A percentile compares a stretch with the other conserved stretches of the same genome.
phyloP scores from a whole-genome alignment of 352 stramenopile genomes.

The Phytophthora crassamura region DNA sequence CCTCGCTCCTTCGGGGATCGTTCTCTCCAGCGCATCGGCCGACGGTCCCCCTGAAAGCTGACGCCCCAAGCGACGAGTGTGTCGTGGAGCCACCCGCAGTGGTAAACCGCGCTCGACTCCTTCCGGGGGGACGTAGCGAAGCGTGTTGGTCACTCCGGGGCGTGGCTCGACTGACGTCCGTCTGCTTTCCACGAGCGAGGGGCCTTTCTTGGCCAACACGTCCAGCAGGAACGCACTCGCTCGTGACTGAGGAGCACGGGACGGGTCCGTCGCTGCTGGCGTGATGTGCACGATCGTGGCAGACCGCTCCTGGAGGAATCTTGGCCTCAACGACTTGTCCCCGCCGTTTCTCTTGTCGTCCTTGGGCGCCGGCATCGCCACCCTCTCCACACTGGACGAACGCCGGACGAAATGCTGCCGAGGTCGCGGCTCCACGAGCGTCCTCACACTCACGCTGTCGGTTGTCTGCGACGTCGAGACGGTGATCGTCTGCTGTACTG shows the following conservation, averaged over 20 bases:
- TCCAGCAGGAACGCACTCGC: constrained; percentile 62
- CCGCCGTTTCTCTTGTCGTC: constrained; percentile 30
- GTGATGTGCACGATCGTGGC: constrained; percentile 51
- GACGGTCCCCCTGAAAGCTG: constrained; percentile 10
- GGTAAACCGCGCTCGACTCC: constrained; percentile 36
- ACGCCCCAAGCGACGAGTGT: constrained; percentile 17
- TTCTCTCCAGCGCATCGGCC: constrained; percentile 1
- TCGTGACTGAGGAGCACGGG: constrained; percentile 53
- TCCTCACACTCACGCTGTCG: constrained; percentile 2
- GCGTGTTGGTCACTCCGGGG: constrained; percentile 23
- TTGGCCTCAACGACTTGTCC: constrained; percentile 48
- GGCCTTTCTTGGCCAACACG: constrained; percentile 48
- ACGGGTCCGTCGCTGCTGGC: neutral
- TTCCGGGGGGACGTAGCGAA: constrained; percentile 41
- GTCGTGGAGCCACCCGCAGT: constrained; percentile 26
- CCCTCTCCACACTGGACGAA: constrained; percentile 18
- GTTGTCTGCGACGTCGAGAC: neutral
- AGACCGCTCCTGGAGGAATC: constrained; percentile 64
- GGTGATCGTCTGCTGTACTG: constrained; percentile 1
- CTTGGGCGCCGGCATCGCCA: neutral
- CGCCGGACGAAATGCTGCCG: constrained; percentile 14
- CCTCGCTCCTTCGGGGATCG: constrained; percentile 3
- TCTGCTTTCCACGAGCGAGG: constrained; percentile 29
- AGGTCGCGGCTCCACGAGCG: constrained; percentile 6
- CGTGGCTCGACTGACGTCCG: constrained; percentile 25